Conservation (phyloP, 352 stramenopile species). For the Globisporangium cystogenes region DNA sequence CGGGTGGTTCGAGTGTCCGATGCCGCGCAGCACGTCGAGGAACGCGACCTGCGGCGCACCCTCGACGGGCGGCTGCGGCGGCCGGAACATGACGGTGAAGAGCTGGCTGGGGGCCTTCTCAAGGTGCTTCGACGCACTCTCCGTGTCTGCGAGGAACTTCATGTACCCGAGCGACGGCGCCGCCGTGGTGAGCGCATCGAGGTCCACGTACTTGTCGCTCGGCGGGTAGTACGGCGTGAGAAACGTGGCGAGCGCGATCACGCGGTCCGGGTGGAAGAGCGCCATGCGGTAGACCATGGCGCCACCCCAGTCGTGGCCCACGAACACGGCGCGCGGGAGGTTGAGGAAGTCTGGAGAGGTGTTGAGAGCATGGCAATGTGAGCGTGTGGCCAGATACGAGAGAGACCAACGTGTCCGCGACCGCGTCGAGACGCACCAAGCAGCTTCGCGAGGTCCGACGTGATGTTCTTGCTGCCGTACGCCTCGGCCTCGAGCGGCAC, state of each 20-base stretch:
- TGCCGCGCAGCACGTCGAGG: conserved; percentile 17
- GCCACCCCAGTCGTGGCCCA: conserved; percentile 61
- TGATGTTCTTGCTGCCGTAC: conserved; percentile 47
- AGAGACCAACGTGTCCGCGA: no score
- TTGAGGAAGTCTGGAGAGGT: conserved; percentile 47
- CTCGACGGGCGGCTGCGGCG: no score
- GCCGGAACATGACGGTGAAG: conserved; percentile 35
- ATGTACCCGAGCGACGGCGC: conserved; percentile 35
- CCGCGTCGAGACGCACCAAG: conserved; percentile 34
- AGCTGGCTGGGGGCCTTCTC: conserved; percentile 24
- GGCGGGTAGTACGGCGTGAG: conserved; percentile 50
- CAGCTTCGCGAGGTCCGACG: conserved; percentile 30
- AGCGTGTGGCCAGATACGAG: no score
- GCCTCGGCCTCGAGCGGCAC: conserved; percentile 24
- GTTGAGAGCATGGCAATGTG: no score
- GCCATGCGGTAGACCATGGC: conserved; percentile 46
- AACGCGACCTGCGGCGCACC: conserved; percentile 16
- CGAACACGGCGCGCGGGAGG: conserved; percentile 36
- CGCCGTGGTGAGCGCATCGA: conserved; percentile 21
- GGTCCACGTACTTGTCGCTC: conserved; percentile 23
- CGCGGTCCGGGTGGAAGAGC: conserved; percentile 47
- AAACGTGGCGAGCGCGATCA: conserved; percentile 38
- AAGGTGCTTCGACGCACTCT: conserved; percentile 23
- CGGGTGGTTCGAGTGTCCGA: conserved; percentile 21
- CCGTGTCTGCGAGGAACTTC: conserved; percentile 27